These are phyloP conservation scores for Colletotrichum tropicicola DNA, from an alignment of 2,329 filamentous ascomycete genomes.

Conservation along the genomic window DNA sequence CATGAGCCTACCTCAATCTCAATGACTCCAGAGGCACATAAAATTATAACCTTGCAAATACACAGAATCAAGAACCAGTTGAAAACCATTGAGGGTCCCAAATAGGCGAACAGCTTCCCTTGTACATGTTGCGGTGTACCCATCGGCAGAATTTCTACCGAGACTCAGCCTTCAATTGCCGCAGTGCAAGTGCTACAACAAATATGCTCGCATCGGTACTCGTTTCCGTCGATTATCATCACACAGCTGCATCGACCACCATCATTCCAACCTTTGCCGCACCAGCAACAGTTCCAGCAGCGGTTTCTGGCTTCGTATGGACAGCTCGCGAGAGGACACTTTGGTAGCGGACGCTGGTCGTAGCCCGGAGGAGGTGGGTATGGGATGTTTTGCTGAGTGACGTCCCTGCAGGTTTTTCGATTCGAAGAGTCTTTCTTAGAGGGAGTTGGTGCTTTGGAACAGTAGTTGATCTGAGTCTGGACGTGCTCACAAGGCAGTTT, in stretches of 20 bases:
- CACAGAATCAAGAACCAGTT: no score
- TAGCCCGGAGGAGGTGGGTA: conserved; percentile 58
- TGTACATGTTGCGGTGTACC: no score
- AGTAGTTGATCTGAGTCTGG: conserved; percentile 54
- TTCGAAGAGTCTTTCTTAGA: conserved; percentile 33
- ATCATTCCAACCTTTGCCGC: conserved; percentile 61
- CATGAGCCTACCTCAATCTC: no score
- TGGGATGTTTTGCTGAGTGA: conserved; percentile 52
- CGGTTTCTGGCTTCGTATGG: conserved; percentile 59
- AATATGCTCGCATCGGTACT: conserved; percentile 62
- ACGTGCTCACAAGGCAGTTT: conserved; percentile 62
- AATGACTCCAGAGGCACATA: no score
- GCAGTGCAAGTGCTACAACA: conserved; percentile 61
- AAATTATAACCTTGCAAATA: no score
- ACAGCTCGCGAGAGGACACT: conserved; percentile 56
- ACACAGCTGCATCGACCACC: conserved; percentile 59
- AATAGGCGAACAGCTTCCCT: no score
- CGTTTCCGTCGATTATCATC: conserved; percentile 60
- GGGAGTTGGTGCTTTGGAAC: conserved; percentile 47
- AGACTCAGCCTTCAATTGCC: conserved; percentile 42
- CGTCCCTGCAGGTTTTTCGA: conserved; percentile 51
- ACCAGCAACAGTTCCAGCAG: conserved; percentile 66
- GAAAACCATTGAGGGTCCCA: no score
- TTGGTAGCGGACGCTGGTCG: conserved; percentile 41
- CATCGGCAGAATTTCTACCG: background rate